Percentiles rank a stretch among this genome's conserved stretches.
These are phyloP conservation scores for Akanthomyces muscarius DNA, from an alignment of 2,329 filamentous ascomycete species.

Conservation along the genomic window DNA sequence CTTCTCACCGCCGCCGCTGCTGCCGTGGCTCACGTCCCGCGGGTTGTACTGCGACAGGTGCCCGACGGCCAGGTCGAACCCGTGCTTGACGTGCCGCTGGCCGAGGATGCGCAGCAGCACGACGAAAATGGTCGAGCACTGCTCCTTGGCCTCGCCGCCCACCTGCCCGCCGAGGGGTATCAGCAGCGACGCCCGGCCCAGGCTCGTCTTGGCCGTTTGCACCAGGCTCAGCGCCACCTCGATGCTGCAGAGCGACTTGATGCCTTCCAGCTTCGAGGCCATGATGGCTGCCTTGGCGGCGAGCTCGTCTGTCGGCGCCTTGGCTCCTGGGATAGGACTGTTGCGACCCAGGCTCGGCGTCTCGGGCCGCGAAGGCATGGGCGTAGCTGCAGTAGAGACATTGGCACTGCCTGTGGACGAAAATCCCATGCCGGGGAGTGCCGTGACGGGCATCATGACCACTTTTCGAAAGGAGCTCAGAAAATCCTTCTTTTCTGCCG, in stretches of 20 bases:
- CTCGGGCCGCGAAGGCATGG: slow-evolving; percentile 45
- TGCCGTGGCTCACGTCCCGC: slow-evolving; percentile 65
- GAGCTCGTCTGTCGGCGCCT: slow-evolving; percentile 83
- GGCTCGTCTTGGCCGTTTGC: slow-evolving; percentile 79
- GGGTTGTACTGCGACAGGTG: slow-evolving; percentile 92
- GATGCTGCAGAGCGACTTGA: slow-evolving; percentile 92
- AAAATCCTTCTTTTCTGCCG: slow-evolving; percentile 95
- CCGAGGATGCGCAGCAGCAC: slow-evolving; percentile 79
- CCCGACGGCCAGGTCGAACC: slow-evolving; percentile 87
- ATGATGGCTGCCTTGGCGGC: slow-evolving; percentile 97
- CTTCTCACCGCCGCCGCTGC: slow-evolving; percentile 54
- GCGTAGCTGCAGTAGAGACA: slow-evolving; percentile 27
- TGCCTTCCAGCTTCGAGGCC: slow-evolving; percentile 90
- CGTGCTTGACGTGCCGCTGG: slow-evolving; percentile 80
- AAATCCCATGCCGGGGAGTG: slow-evolving; percentile 64
- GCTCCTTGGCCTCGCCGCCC: slow-evolving; percentile 78
- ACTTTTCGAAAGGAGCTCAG: slow-evolving; percentile 96
- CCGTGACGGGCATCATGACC: slow-evolving; percentile 97
- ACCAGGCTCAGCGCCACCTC: slow-evolving; percentile 89
- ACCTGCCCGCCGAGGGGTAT: slow-evolving; percentile 74
- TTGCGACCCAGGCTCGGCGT: slow-evolving; percentile 42
- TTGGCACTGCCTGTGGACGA: slow-evolving; percentile 51
- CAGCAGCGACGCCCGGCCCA: slow-evolving; percentile 82
- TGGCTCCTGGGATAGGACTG: slow-evolving; percentile 42
- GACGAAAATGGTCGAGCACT: slow-evolving; percentile 88